Base-by-base conservation (phyloP, 2,329 filamentous ascomycete species). In the Laburnicola sp. region DNA sequence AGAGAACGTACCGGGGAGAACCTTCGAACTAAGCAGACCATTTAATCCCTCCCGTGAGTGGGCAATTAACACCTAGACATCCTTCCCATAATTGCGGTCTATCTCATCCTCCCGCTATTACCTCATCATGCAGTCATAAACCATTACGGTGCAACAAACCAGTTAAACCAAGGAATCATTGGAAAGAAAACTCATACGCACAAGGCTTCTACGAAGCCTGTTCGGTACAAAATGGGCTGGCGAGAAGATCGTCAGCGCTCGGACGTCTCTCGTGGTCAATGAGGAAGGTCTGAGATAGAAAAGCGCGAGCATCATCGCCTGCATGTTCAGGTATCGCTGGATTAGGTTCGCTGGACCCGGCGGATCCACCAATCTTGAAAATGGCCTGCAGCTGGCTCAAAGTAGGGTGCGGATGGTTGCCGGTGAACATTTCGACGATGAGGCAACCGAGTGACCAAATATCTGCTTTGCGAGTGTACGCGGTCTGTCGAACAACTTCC, bases 381-480 rank as follows among this genome's bases (percentile, higher is more conserved):
- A 99, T 97, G 53, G 94, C 94, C 72, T 99, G 94, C 57, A 99
- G 80, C 74, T 99, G 95, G 53, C 90, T 95, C 78, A 91, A 96
- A 75, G 96, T 93, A 0, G 94, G 94, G 80, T 97, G 97, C 1
- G 94, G 94, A 71, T 97, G 94, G 38, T 86, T 88, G 49, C 94
- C 94, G 9, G 94, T 97, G 81, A 97, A 96, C 94, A 99, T 99
- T 78, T 99, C 94, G 23, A 99, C 93, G 10, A 99, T 91, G 45
- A 99, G 80, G 72, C 94, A 99, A 30, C 94, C 94, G 23, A 99
- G 83, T 39, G 91, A 96, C 94, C 94, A 99, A 63, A 99, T 99
- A 68, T 99, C 94, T 10, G 94, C 94, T 77, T 97, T 97, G 76
- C 93, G 91, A 4, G 93, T 97, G 76, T 99, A 97, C 4, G 91